Evolutionary conservation across 1,284 basidiomycete species (phyloP), one percentile per base, ranked within the genome.

Genomic region (Pascua sp.): DNA sequence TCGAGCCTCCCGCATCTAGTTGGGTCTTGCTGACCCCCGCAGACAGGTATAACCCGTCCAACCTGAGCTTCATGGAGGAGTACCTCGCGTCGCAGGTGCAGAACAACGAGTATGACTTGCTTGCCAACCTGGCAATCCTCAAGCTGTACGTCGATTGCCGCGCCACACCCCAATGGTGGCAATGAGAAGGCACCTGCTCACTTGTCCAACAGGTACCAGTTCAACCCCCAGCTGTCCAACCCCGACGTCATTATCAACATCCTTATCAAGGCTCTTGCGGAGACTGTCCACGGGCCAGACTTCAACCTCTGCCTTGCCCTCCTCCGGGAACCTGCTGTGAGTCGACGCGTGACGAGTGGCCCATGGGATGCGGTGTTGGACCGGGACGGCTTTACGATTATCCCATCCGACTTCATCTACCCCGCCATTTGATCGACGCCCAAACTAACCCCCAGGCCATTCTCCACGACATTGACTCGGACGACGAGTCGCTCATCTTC

Each of bases 41-140:
- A 93, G 92, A 97, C 81, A 86, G 93, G 61, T 97, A 97, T 79
- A 97, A 97, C 78, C 93, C 93, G 42, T 88, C 89, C 58, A 97
- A 96, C 77, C 85, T 95, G 59, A 82, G 85, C 44, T 89, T 93
- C 63, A 85, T 98, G 59, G 91, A 96, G 79, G 94, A 96, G 72
- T 97, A 97, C 79, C 85, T 98, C 58, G 89, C 88, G 72, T 86
- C 90, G 72, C 93, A 98, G 79, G 89, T 92, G 66, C 83, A 90
- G 67, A 88, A 85, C 67, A 86, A 88, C 68, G 88, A 92, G 71
- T 96, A 96, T 71, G 94, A 98, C 77, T 88, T 90, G 67, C 84
- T 97, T 44, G 91, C 93, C 51, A 96, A 97, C 78, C 82, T 93
- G 45, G 84, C 86, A 59, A 84, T 92, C 46, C 83, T 94, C 53